Evolutionary conservation across 805 yeast species (phyloP).

Genomic region (Hanseniaspora valbyensis): DNA sequence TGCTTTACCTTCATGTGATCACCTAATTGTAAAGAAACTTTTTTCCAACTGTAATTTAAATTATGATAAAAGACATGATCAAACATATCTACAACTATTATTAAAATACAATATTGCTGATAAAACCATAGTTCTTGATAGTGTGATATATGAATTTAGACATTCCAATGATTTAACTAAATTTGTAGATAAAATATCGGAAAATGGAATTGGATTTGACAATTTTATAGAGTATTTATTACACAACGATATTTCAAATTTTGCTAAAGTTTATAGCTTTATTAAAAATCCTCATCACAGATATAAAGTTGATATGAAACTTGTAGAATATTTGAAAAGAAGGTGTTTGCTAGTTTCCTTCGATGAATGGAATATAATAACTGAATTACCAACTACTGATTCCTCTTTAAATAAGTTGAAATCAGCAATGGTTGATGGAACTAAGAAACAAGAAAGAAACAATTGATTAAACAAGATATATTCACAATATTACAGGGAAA

Average conservation of each 20-base stretch:
- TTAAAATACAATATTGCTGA: conserved; percentile 4
- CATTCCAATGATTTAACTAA: neutral
- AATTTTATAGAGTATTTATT: neutral
- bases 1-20: neutral
- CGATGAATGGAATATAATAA: conserved; percentile 7
- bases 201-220: conserved; percentile 9
- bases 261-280: conserved; percentile 1
- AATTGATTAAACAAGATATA: neutral
- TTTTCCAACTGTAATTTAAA: neutral
- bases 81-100: neutral
- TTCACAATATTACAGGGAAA: no score
- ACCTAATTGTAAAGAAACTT: neutral
- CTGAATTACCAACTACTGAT: neutral
- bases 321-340: neutral
- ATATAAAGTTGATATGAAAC: neutral
- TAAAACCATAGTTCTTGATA: neutral
- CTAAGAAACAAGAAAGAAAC: neutral
- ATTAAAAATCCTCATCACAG: neutral
- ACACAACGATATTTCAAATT: neutral
- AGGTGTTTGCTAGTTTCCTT: neutral
- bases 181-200: neutral
- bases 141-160: neutral
- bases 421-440: neutral
- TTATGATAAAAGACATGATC: neutral
- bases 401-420: neutral